A percentile compares a stretch with the other conserved stretches of the same genome.
phyloP scores from a whole-genome alignment of 2,329 filamentous ascomycete species.

The Simplicillium sp. region DNA sequence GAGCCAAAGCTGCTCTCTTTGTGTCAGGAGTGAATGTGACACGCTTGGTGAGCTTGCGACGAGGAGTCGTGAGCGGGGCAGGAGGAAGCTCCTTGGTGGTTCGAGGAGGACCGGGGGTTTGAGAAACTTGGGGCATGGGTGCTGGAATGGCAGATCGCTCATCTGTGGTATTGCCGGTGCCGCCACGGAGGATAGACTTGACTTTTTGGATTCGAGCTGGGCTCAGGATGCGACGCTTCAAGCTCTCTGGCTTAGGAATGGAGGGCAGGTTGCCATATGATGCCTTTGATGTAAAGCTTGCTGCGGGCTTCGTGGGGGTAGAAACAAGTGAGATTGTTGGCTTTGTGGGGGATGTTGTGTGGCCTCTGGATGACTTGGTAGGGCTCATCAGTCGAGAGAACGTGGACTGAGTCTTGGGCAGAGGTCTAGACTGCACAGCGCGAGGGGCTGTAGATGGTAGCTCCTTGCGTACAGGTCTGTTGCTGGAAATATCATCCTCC shows the following conservation, averaged over 20 bases:
- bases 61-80: slow-evolving; percentile 53
- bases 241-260: slow-evolving; percentile 19
- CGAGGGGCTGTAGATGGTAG: not conserved
- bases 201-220: slow-evolving; percentile 44
- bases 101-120: slow-evolving; percentile 34
- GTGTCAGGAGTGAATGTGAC: slow-evolving; percentile 73
- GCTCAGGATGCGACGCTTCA: slow-evolving; percentile 30
- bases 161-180: slow-evolving; percentile 23
- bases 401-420: slow-evolving; percentile 36
- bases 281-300: slow-evolving; percentile 1
- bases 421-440: slow-evolving; percentile 13
- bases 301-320: slow-evolving; percentile 36
- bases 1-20: slow-evolving; percentile 34
- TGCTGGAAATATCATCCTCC: slow-evolving; percentile 57
- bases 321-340: slow-evolving; percentile 21
- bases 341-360: slow-evolving; percentile 21
- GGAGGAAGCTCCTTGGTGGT: slow-evolving; percentile 43
- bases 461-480: not conserved
- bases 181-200: slow-evolving; percentile 47
- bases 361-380: slow-evolving; percentile 64
- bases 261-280: not conserved
- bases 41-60: slow-evolving; percentile 57
- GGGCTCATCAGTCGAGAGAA: slow-evolving; percentile 61
- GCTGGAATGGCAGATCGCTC: slow-evolving; percentile 38
- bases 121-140: slow-evolving; percentile 26